Evolutionary conservation across 768 basidiomycete genomes (phyloP), one percentile per base, ranked within the genome.

Genomic region (Macrolepiota albuminosa): DNA sequence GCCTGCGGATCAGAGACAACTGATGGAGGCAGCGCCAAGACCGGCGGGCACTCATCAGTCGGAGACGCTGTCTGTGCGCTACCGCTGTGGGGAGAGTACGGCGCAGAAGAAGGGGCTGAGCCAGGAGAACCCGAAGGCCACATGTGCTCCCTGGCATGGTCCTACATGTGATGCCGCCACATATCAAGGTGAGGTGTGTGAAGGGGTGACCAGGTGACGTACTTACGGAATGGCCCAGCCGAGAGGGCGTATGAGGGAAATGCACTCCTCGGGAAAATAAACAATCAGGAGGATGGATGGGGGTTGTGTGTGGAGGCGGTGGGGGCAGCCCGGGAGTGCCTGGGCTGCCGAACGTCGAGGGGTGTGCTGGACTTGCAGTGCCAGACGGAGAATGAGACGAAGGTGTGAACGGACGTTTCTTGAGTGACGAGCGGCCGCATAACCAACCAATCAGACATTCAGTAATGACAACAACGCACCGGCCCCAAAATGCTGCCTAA

Each of bases 401-500:
- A 42, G 71, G 72, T n/a, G 71, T 75, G 66, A 57, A 74, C 29
- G 81, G 78, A 18, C 83, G 81, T 78, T 84, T 84, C 81, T 84
- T 68, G 45, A 53, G n/a, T 56, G 33, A 58, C 11, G 45, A 43
- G 48, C 54, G 54, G 67, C 54, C 51, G 47, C 61, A 48, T 57
- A 54, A 48, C 52, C 53, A 39, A 21, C 40, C 48, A 63, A 63
- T 43, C 53, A 54, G 49, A 63, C 33, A 42, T 61, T 58, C 21
- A 31, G 53, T 18, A 58, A 61, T 51, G 34, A 54, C 26, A 36
- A 57, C 50, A 58, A 77, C 84, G 71, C 67, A 86, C 84, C 62
- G 84, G 84, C 11, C 80, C 72, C 13, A 87, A 70, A 46, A 87
- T 85, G 64, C 82, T 84, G 24, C 85, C 85, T 54, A 87, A 70